Base-by-base conservation (phyloP, 78 protist species). In the Dictyostelium purpureum region DNA sequence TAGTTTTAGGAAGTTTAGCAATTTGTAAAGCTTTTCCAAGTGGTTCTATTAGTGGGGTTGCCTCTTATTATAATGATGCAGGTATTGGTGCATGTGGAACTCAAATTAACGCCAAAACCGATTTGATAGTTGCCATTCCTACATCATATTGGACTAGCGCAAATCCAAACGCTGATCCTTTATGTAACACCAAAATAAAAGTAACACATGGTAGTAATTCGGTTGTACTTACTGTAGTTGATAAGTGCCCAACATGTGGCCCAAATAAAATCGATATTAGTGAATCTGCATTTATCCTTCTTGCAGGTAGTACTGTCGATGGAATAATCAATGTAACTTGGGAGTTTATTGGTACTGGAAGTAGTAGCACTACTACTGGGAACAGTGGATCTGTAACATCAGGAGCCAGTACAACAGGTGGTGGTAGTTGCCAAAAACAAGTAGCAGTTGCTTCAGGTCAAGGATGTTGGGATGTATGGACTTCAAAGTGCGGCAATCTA, bases 151-250 rank as follows among this genome's bases (percentile, higher is more conserved):
- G 80, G 80, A 52, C 66, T 0, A n/a, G 43, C 4, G 61, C 67
- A n/a, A 74, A 74, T 74, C 80, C 80, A 74, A 74, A 74, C 31
- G 5, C 1, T 31, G 80, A 74, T 74, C 80, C 80, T 35, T 16
- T 74, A 14, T 74, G 80, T 33, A 26, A 16, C 38, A 35, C 16
- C 28, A 28, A 21, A 3, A 35, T 74, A 2, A 74, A 74, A 28
- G 65, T 74, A 26, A 49, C 67, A 12, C 52, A 74, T 19, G 31
- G 31, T 18, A 40, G 66, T 47, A 52, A 52, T 9, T 21, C 66
- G 1, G 28, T 52, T 18, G 52, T 43, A 12, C 40, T 52, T 18
- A 63, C 80, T 35, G 66, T 74, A 10, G n/a, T 6, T 43, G 80
- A 74, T 51, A 47, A 74, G 52, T 74, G 80, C 2, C 80, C 80